Evolutionary conservation across 176 grass and related monocot genomes (phyloP), one percentile per base, ranked within the genome.

Genomic region (Eremochloa ophiuroides): DNA sequence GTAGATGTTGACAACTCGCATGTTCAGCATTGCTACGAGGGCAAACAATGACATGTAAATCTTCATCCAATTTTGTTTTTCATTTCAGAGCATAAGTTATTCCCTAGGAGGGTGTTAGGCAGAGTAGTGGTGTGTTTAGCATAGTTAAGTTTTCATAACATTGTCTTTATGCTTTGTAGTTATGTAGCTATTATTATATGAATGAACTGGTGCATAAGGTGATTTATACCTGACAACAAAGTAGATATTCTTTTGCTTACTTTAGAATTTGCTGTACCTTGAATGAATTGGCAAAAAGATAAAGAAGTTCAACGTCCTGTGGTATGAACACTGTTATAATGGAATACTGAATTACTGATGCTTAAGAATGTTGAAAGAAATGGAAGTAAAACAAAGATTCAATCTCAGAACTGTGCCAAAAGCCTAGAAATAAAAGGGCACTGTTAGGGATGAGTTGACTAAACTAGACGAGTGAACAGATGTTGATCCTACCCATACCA

Each of bases 1-100:
- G 88, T 99, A 29, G 84, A 91, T 77, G 71, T 89, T 71, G 88
- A 93, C 48, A 88, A 88, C 75, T 79, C 84, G 1, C 77, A 98
- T 40, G 87, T 98, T 71, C 86, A 61, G 22, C 65, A 18, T 40
- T 98, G 95, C 78, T 95, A 94, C 6, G 74, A 74, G 29, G 87
- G 89, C 46, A 46, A 85, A 73, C 89, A 82, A 89, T 83, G 50
- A 81, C 39, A 82, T 84, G 66, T 47, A 78, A 53, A 29, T 75
- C 44, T 43, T 23, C 23, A 34, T 34, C 69, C n/a, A 63, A 31
- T 85, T 77, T 82, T 78, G 1, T 50, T 73, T 7, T 55, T 74
- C 5, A 27, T 79, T 68, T 39, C 26, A 9, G 30, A 66, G n/a
- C 43, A n/a, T 6, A 43, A 66, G 37, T 75, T 58, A 77, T 64